Evolutionary conservation across 306 rosid species (phyloP).

Genomic region (Cicer arietinum): DNA sequence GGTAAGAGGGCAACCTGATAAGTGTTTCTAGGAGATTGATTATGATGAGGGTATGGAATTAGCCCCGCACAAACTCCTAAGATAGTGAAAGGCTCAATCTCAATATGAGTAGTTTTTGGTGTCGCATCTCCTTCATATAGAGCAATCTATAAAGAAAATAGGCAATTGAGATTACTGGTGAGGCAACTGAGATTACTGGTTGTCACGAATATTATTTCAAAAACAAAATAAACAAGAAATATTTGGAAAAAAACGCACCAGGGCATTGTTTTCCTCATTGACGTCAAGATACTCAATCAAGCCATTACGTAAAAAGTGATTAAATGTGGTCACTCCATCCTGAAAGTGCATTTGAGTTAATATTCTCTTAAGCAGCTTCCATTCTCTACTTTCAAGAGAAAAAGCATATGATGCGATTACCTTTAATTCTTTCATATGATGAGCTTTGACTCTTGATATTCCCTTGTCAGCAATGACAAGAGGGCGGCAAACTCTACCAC

Average conservation of each 20-base stretch:
- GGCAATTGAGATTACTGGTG: background rate
- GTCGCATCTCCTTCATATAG: slow-evolving; percentile 84
- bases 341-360: slow-evolving; percentile 45
- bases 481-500: slow-evolving; percentile 98
- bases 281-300: slow-evolving; percentile 97
- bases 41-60: slow-evolving; percentile 98
- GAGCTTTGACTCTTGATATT: slow-evolving; percentile 75
- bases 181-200: background rate
- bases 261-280: slow-evolving; percentile 92
- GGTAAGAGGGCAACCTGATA: slow-evolving; percentile 67
- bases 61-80: slow-evolving; percentile 91
- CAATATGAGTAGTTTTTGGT: slow-evolving; percentile 75
- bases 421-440: slow-evolving; percentile 90
- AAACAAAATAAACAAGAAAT: slow-evolving; percentile 33
- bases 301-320: slow-evolving; percentile 85
- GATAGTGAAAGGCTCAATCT: slow-evolving; percentile 94
- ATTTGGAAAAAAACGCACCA: slow-evolving; percentile 61
- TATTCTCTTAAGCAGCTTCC: slow-evolving; percentile 29
- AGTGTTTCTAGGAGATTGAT: slow-evolving; percentile 98
- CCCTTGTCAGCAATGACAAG: slow-evolving; percentile 94
- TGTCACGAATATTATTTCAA: slow-evolving; percentile 27
- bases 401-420: slow-evolving; percentile 50
- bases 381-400: slow-evolving; percentile 31
- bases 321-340: slow-evolving; percentile 89
- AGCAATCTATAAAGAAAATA: slow-evolving; percentile 66